These are phyloP conservation scores for Lobosporangium transversale DNA, from an alignment of 192 early-diverging fungal species.

Conservation along the genomic window DNA sequence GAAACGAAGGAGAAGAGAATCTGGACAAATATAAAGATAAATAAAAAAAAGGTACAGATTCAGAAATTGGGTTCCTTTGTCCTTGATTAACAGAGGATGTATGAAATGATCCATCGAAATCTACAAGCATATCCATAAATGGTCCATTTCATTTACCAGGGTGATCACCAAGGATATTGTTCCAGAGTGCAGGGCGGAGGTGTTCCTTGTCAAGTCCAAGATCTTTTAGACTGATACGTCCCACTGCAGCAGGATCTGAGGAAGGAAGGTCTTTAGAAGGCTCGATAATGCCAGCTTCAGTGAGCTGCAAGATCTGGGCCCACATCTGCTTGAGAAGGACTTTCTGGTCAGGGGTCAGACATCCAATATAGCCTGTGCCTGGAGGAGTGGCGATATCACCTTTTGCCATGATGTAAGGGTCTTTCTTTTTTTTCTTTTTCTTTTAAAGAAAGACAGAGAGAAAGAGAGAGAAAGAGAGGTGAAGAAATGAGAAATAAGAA, in stretches of 20 bases:
- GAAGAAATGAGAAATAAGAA: neutral
- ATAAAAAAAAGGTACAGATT: neutral
- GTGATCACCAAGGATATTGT: constrained; percentile 49
- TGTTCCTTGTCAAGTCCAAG: constrained; percentile 31
- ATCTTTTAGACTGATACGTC: constrained; percentile 28
- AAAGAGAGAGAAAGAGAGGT: neutral
- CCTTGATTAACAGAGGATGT: too few relatives aligned
- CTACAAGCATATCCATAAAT: too few relatives aligned
- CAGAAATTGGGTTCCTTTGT: neutral
- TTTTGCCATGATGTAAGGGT: constrained; percentile 31
- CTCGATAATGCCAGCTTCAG: constrained; percentile 11
- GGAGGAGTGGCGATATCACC: constrained; percentile 40
- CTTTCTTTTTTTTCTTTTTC: too few relatives aligned
- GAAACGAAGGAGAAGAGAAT: constrained; percentile 81
- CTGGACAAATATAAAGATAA: constrained; percentile 22
- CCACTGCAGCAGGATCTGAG: constrained; percentile 9
- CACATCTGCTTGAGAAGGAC: constrained; percentile 50
- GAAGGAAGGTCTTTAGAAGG: constrained; percentile 1
- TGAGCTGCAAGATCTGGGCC: constrained; percentile 39
- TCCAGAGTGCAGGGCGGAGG: constrained; percentile 47
- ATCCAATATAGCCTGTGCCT: constrained; percentile 50
- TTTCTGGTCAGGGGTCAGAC: constrained; percentile 45
- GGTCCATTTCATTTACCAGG: too few relatives aligned
- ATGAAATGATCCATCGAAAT: too few relatives aligned
- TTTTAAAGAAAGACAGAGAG: neutral